phyloP scores from a whole-genome alignment of 1,139 yeast genomes.

The Geotrichum citri-aurantii region DNA sequence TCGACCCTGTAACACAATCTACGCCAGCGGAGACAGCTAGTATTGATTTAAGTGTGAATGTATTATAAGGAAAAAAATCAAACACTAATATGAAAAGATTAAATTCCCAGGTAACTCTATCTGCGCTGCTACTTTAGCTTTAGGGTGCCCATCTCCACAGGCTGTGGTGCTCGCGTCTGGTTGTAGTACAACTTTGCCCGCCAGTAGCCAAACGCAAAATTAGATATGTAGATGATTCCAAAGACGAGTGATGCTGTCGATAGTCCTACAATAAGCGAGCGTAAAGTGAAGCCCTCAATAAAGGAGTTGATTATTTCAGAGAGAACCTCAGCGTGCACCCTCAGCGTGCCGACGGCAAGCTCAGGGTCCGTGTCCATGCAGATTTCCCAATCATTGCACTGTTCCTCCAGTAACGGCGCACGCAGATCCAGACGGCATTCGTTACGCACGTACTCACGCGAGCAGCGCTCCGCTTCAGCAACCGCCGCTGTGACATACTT shows the following conservation, averaged over 20 bases:
- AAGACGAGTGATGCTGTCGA: constrained; percentile 30
- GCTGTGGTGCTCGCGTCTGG: neutral
- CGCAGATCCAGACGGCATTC: constrained; percentile 47
- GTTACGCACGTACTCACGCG: constrained; percentile 60
- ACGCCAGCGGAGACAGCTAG: too few species aligned
- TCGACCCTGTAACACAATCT: too few species aligned
- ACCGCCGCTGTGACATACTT: constrained; percentile 3
- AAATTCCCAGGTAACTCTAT: neutral
- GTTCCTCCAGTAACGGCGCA: constrained; percentile 63
- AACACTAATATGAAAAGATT: neutral
- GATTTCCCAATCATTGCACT: constrained; percentile 64
- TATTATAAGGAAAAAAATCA: neutral
- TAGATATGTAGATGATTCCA: constrained; percentile 37
- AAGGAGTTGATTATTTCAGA: constrained; percentile 76
- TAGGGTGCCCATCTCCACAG: constrained; percentile 1
- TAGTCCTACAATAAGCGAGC: constrained; percentile 47
- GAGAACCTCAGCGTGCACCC: constrained; percentile 52
- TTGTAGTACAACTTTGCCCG: constrained; percentile 24
- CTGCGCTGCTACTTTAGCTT: constrained; percentile 4
- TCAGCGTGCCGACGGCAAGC: constrained; percentile 8
- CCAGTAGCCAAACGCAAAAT: constrained; percentile 41
- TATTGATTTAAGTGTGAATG: neutral
- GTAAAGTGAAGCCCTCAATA: constrained; percentile 63
- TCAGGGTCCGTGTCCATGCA: constrained; percentile 39
- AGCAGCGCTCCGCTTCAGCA: constrained; percentile 40